phyloP scores from a whole-genome alignment of 768 basidiomycete genomes.

The Tylopilus sp. region DNA sequence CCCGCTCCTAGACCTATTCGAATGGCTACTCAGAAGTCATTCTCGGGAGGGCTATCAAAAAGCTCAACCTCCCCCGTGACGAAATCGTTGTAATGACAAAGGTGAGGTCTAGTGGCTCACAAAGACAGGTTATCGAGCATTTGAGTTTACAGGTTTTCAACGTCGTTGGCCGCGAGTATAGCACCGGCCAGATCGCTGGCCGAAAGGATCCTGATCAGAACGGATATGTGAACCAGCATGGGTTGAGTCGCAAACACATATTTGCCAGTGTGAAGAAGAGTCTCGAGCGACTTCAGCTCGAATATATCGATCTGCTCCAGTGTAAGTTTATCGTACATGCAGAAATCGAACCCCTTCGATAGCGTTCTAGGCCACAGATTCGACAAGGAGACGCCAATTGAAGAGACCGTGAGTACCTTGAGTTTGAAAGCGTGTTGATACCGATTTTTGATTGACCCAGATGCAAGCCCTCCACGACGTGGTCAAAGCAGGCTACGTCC shows the following conservation, averaged over 20 bases:
- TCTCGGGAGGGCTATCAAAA: constrained; percentile 69
- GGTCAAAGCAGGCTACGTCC: constrained; percentile 45
- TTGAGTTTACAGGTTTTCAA: constrained; percentile 38
- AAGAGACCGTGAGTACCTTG: constrained; percentile 34
- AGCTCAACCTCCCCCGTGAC: constrained; percentile 63
- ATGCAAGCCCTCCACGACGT: constrained; percentile 53
- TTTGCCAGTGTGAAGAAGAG: constrained; percentile 51
- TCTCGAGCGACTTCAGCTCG: constrained; percentile 40
- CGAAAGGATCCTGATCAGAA: constrained; percentile 31
- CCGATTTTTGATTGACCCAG: constrained; percentile 3
- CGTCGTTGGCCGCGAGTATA: constrained; percentile 27
- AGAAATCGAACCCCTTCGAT: not conserved
- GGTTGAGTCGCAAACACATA: constrained; percentile 52
- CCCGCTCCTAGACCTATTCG: constrained; percentile 49
- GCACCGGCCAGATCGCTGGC: constrained; percentile 6
- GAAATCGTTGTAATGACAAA: constrained; percentile 81
- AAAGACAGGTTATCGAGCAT: not conserved
- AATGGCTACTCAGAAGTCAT: constrained; percentile 64
- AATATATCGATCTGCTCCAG: constrained; percentile 59
- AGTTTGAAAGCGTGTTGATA: not conserved
- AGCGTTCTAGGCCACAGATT: constrained; percentile 41
- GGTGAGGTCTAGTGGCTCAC: constrained; percentile 26
- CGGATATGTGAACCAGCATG: constrained; percentile 48
- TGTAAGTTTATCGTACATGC: constrained; percentile 25
- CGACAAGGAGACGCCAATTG: constrained; percentile 49